Evolutionary conservation across 2,329 filamentous ascomycete species (phyloP).

Genomic region (Aspergillus hortae): DNA sequence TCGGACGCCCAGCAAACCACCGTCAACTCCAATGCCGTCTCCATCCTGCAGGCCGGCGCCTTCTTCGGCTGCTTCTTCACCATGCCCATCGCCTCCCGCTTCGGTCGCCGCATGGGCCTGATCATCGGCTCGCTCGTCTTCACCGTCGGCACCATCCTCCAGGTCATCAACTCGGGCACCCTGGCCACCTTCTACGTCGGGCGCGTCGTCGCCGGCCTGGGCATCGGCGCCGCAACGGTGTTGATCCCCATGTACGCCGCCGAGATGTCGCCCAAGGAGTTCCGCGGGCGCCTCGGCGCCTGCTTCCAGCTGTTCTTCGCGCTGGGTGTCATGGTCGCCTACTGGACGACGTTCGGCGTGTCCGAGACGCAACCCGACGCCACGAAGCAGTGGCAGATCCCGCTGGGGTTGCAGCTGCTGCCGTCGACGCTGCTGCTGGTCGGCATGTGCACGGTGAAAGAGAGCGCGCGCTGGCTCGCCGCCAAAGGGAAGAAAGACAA

Average conservation of each 20-base stretch:
- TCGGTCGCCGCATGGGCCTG: conserved; percentile 44
- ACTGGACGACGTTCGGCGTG: conserved; percentile 50
- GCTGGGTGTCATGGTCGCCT: conserved; percentile 36
- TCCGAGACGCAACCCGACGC: conserved; percentile 34
- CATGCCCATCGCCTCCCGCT: conserved; percentile 43
- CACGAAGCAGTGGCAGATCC: conserved; percentile 51
- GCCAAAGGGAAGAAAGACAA: conserved; percentile 46
- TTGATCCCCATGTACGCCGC: conserved; percentile 41
- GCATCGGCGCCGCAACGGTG: conserved; percentile 44
- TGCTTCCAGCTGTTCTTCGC: conserved; percentile 40
- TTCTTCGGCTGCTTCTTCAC: conserved; percentile 51
- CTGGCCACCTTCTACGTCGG: conserved; percentile 45
- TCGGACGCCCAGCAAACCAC: conserved; percentile 37
- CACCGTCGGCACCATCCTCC: conserved; percentile 38
- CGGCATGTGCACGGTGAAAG: conserved; percentile 49
- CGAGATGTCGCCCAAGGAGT: conserved; percentile 41
- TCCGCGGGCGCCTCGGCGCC: conserved; percentile 37
- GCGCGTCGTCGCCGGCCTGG: conserved; percentile 45
- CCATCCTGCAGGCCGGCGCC: conserved; percentile 49
- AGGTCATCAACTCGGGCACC: conserved; percentile 45
- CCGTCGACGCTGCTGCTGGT: conserved; percentile 46
- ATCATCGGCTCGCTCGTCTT: conserved; percentile 43
- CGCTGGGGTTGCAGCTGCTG: conserved; percentile 46
- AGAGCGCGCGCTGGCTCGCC: conserved; percentile 48
- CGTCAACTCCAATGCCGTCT: conserved; percentile 47